A percentile compares a stretch with the other conserved stretches of the same genome.
Conservation (phyloP, 2,329 filamentous ascomycete genomes). For the Lomentospora prolificans region DNA sequence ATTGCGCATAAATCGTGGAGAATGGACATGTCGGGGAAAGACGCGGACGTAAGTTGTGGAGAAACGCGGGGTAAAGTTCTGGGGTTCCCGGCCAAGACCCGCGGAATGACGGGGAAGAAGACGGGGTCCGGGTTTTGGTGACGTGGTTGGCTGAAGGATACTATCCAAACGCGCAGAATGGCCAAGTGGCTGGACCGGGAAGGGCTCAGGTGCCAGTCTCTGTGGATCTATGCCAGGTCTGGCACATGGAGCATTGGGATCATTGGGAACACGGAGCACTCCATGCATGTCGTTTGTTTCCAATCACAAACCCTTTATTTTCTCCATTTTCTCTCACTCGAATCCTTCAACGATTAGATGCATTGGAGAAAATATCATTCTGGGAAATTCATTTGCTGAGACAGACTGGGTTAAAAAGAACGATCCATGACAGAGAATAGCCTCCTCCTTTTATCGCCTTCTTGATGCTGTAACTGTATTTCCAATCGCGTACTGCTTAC, state of each 20-base stretch:
- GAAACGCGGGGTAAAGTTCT: neutral
- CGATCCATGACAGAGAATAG: neutral
- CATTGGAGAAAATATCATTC: no score
- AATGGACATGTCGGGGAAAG: slow-evolving; percentile 2
- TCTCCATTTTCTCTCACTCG: neutral
- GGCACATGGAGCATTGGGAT: no score
- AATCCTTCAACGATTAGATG: neutral
- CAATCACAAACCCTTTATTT: neutral
- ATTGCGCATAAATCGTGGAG: neutral
- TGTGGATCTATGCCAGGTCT: neutral
- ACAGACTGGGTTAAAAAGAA: no score
- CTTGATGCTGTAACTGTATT: neutral
- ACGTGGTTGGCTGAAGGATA: no score
- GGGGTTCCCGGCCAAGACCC: neutral
- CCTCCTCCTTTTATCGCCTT: neutral
- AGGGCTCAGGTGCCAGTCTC: no score
- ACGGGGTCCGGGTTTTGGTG: neutral
- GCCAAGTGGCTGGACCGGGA: no score
- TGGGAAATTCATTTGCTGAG: no score
- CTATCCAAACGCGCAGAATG: no score
- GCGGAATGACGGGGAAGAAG: neutral
- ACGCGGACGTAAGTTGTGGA: slow-evolving; percentile 5
- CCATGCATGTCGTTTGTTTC: no score
- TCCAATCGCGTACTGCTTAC: neutral
- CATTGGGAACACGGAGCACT: no score